Evolutionary conservation across 345 rosid genomes (phyloP), one percentile per base, ranked within the genome.

Genomic region (Erodium maritimum): DNA sequence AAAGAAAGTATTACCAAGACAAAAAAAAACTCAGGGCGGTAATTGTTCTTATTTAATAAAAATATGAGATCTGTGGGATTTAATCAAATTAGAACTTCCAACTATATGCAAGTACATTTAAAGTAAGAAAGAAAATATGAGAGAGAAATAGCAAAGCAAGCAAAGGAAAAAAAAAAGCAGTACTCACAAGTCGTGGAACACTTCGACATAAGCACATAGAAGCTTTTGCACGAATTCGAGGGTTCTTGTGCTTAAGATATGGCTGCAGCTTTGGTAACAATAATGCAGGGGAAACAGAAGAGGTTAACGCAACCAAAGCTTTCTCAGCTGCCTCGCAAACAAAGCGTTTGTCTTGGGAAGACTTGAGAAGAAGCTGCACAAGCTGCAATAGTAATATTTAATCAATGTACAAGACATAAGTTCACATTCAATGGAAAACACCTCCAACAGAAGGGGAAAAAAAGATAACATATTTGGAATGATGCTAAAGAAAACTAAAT

Each of bases 261-360:
- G 96, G 95, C 80, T 85, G 85, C 65, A 91, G 72, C 75, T 91
- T 88, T 20, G 86, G 88, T 34, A 88, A 65, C 65, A 88, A 60
- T 60, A 72, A 60, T 10, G 51, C 25, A 54, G 96, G 89, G 63
- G 99, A 80, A 58, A 93, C 65, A 55, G 72, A 78, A 52, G 83
- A 76, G 14, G 95, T 85, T 95, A 89, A 77, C 65, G 88, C 79
- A 17, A 72, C 77, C 57, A 93, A 69, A 65, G 97, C 95, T 74
- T 75, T 89, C 73, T 72, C 95, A 52, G 97, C 97, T 64, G 95
- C 99, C 78, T 89, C 99, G 13, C 96, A 93, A 20, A 93, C 95
- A 75, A 93, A 93, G 59, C 82, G 72, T 66, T 93, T 93, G 71
- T 93, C 99, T 70, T 93, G 99, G 46, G 96, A 88, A 67, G 99